phyloP scores from a whole-genome alignment of 805 yeast genomes.

The Metschnikowia anglica region DNA sequence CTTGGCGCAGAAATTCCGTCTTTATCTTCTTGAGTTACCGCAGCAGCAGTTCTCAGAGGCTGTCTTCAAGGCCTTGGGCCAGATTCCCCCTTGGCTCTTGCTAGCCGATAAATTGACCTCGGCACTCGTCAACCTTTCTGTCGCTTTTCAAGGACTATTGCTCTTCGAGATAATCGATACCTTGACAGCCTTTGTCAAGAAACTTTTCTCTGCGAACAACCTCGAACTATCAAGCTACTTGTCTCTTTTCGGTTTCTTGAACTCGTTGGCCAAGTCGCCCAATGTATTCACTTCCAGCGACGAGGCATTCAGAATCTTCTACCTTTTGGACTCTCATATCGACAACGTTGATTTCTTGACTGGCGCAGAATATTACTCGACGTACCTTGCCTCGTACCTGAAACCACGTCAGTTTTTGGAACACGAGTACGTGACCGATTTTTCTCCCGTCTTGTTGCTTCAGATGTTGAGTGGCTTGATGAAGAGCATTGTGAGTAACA shows the following conservation, averaged over 20 bases:
- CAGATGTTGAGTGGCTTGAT: slow-evolving; percentile 36
- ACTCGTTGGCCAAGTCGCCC: slow-evolving; percentile 31
- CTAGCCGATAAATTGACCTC: slow-evolving; percentile 34
- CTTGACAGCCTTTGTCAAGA: slow-evolving; percentile 28
- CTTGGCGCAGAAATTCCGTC: slow-evolving; percentile 43
- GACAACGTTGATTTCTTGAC: slow-evolving; percentile 40
- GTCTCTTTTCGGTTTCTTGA: slow-evolving; percentile 35
- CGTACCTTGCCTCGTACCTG: slow-evolving; percentile 14
- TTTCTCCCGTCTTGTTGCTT: slow-evolving; percentile 37
- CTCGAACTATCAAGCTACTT: slow-evolving; percentile 35
- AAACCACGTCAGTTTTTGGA: slow-evolving; percentile 20
- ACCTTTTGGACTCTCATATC: slow-evolving; percentile 34
- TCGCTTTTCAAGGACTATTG: slow-evolving; percentile 22
- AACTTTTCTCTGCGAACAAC: slow-evolving; percentile 23
- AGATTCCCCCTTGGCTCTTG: slow-evolving; percentile 35
- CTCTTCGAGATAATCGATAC: slow-evolving; percentile 28
- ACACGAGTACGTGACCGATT: slow-evolving; percentile 29
- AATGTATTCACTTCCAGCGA: slow-evolving; percentile 25
- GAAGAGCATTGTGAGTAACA: slow-evolving; percentile 34
- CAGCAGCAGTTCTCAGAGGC: slow-evolving; percentile 43
- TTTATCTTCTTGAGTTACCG: slow-evolving; percentile 49
- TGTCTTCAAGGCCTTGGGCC: slow-evolving; percentile 29
- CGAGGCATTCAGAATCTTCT: slow-evolving; percentile 31
- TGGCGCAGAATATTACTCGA: slow-evolving; percentile 34
- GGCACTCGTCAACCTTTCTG: slow-evolving; percentile 35